phyloP scores from a whole-genome alignment of 2,329 filamentous ascomycete species.

The Sclerotinia subarctica region DNA sequence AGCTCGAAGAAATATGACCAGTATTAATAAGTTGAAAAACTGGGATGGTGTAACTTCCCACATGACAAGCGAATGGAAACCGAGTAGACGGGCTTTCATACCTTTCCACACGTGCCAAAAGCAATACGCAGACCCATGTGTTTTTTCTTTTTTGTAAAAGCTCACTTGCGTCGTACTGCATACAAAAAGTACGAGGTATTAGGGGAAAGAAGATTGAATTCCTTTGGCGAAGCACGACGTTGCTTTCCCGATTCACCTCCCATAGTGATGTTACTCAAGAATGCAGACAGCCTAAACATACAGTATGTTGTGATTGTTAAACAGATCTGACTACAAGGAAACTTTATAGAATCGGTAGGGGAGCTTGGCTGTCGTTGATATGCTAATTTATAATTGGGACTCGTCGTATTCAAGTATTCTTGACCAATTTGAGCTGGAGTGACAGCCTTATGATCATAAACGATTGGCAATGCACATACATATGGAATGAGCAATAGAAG shows the following conservation, averaged over 20 bases:
- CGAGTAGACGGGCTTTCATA: background rate
- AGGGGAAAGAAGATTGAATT: background rate
- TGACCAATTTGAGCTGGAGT: background rate
- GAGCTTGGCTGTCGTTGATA: background rate
- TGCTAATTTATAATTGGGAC: background rate
- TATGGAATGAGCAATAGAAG: background rate
- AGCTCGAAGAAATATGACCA: background rate
- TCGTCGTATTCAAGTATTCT: background rate
- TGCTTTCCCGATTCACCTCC: constrained; percentile 1
- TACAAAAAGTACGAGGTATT: constrained; percentile 9
- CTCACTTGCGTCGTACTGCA: background rate
- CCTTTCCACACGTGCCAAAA: constrained; percentile 9
- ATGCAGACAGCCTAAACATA: constrained; percentile 11
- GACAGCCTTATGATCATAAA: background rate
- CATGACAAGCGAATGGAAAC: background rate
- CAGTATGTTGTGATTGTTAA: background rate
- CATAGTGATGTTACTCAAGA: constrained; percentile 7
- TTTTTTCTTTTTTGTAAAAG: background rate
- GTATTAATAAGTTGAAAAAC: background rate
- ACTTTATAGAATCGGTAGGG: background rate
- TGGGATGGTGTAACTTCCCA: constrained; percentile 13
- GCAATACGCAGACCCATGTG: constrained; percentile 13
- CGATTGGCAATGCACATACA: background rate
- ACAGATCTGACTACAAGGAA: background rate
- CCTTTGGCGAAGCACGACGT: constrained; percentile 1